Evolutionary conservation across 192 early-diverging fungal species (phyloP), one percentile per base, ranked within the genome.

Genomic region (Umbelopsis ramanniana): DNA sequence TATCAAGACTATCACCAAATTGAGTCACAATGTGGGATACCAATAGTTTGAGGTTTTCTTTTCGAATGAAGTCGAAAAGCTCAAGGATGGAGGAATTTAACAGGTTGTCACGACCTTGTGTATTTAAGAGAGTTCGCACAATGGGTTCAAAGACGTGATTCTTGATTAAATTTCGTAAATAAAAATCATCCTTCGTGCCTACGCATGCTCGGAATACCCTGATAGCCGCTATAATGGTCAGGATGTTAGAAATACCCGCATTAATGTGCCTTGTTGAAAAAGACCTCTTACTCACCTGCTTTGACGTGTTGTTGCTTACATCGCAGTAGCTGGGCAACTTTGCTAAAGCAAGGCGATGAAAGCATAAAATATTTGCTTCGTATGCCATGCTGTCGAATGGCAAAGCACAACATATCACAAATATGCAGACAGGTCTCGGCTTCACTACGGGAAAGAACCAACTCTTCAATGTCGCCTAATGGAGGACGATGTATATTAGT

Each of bases 11-110:
- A 37, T 83, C 71, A 46, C 88, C 83, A 68, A 87, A 85, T 46
- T 86, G 76, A 7, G 85, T 81, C 17, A 91, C 86, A 43, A 97
- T 72, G 75, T 96, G 89, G 22, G 84, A 73, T 23, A 97, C 80
- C 55, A 98, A 72, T 4, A 84, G 73, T 72, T 94, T 90, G 57
- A 88, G 82, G 72, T 90, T 87, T 67, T 91, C 84, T 87, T 77
- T 84, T 21, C 89, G 83, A 67, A 98, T 89, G 79, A 88, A 93
- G 24, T 91, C 92, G 72, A 98, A 91, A 47, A 98, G 81, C 67
- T 97, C 95, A 43, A 96, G 84, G 74, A 93, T 96, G 2, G 97
- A 92, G 7, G 96, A 96, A 68, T 96, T 93, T 19, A 95, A 71
- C 33, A 97, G 78, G 70, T 97, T 97, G 66, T 96, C 90, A 43